Evolutionary conservation across 2,329 filamentous ascomycete species (phyloP), one percentile per base, ranked within the genome.

Genomic region (Helicocarpus griseus): DNA sequence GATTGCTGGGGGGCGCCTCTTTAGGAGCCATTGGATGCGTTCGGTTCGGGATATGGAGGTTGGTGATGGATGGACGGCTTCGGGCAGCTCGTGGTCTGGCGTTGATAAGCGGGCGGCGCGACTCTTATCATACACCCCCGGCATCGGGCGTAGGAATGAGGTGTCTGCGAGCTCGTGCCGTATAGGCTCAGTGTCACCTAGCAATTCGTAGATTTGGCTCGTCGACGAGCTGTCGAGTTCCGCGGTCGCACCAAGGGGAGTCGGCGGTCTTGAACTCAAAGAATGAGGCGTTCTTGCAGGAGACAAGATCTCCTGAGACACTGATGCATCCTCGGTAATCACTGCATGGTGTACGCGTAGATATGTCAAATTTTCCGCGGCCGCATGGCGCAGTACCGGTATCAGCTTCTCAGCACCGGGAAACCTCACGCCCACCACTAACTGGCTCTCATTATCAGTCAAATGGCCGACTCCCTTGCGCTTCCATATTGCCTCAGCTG

Each of bases 381-480:
- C 76, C 54, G 66, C 65, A 19, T 72, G 67, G 6, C 69, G 70
- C 22, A 82, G 58, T 1, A 77, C 60, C 1, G 77, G 75, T 19
- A 75, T 73, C 4, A 82, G 66, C 57, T 79, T 80, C 54, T 79
- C 77, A 2, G 74, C 72, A 3, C 77, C 75, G 4, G 76, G 75
- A 49, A 75, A 63, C 8, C 57, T 60, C 19, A 55, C 33, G n/a
- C 45, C 45, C 35, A 47, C 45, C 19, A 47, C 45, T 21, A 29
- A 47, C 11, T 36, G 29, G 13, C 45, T 47, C 45, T 47, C 45
- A 36, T 47, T 47, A 36, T 47, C 31, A 14, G 22, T 26, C 3
- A 47, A 35, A 6, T 29, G 45, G 13, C 36, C 45, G 36, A 47
- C 35, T 1, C 45, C 45, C 21, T 36, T 47, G 9, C 43, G 48